Base-by-base conservation (phyloP, 1,284 basidiomycete species). In the Taiwanofungus camphoratus region DNA sequence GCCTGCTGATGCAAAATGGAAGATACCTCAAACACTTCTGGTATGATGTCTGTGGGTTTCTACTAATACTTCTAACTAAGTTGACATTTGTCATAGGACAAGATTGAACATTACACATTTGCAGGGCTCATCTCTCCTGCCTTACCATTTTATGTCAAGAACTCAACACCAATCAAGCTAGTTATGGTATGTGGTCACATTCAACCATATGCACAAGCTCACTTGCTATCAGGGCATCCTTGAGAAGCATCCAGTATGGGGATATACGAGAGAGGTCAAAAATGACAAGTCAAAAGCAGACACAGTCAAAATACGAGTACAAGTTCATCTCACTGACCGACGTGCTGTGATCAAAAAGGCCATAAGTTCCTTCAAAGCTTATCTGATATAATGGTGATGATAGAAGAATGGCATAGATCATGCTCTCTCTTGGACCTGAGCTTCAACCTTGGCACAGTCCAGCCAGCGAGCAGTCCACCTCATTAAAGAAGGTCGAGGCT, bases 1-100 rank as follows among this genome's bases (percentile, higher is more conserved):
- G 9, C 39, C 39, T 20, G 29, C 39, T 4, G 19, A 40, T 31
- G 29, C 27, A 5, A 26, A 40, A 21, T 40, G 39, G 39, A 16
- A 18, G 6, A 11, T 40, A 19, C 39, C 39, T 3, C 20, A 12
- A 15, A n/a, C 11, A 2, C 2, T 40, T 12, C 30, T 21, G 39
- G 39, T 32, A 31, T 29, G 24, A 11, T 7, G 2, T 5, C 7
- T 16, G 9, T 33, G 11, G 8, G 7, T 22, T 38, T 7, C 4
- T 27, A 3, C 12, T n/a, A 18, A 20, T 7, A n/a, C 16, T 11
- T 2, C 5, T 4, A 6, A n/a, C 12, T 15, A 19, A 11, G 12
- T 6, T 20, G 7, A 15, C 3, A 5, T 7, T 32, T 22, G 11
- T 38, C n/a, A 4, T 19, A 40, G 39, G 39, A 40, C 23, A 40